Evolutionary conservation across 805 yeast genomes (phyloP).

Genomic region (Yamadazyma endophytica): DNA sequence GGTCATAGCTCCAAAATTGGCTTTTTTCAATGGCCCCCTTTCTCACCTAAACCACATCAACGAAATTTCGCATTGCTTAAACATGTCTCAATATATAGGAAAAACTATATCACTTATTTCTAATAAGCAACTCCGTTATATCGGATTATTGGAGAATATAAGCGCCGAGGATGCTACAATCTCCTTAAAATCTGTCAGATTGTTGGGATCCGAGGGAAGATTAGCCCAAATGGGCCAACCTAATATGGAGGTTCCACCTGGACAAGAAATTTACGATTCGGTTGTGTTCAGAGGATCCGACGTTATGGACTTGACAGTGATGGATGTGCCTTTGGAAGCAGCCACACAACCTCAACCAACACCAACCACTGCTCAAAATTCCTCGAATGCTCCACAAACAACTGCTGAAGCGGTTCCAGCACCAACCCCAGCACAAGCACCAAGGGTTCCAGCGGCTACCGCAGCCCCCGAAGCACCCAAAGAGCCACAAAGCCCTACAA

Average conservation of each 20-base stretch:
- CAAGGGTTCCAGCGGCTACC: no score
- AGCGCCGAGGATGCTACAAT: slow-evolving; percentile 90
- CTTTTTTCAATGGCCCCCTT: no score
- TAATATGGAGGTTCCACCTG: slow-evolving; percentile 65
- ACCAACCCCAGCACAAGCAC: slow-evolving; percentile 14
- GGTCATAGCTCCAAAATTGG: no score
- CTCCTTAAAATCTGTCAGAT: slow-evolving; percentile 71
- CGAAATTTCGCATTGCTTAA: no score
- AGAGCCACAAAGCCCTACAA: no score
- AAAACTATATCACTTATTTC: slow-evolving; percentile 80
- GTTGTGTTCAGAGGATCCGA: slow-evolving; percentile 89
- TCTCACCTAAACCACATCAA: no score
- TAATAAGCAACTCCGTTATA: slow-evolving; percentile 78
- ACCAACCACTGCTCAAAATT: slow-evolving; percentile 1
- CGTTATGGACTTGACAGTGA: slow-evolving; percentile 81
- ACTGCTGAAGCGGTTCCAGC: slow-evolving; percentile 10
- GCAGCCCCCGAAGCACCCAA: no score
- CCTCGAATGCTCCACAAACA: slow-evolving; percentile 5
- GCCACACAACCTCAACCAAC: slow-evolving; percentile 5
- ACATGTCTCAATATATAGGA: slow-evolving; percentile 95
- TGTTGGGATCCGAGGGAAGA: slow-evolving; percentile 92
- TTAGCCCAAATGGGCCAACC: slow-evolving; percentile 54
- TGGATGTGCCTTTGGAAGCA: slow-evolving; percentile 63
- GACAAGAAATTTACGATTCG: slow-evolving; percentile 62
- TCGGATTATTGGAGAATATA: slow-evolving; percentile 82